Percentiles rank a stretch among this genome's conserved stretches.
These are phyloP conservation scores for Lanmaoa rubissima DNA, from an alignment of 768 basidiomycete species.

Conservation along the genomic window DNA sequence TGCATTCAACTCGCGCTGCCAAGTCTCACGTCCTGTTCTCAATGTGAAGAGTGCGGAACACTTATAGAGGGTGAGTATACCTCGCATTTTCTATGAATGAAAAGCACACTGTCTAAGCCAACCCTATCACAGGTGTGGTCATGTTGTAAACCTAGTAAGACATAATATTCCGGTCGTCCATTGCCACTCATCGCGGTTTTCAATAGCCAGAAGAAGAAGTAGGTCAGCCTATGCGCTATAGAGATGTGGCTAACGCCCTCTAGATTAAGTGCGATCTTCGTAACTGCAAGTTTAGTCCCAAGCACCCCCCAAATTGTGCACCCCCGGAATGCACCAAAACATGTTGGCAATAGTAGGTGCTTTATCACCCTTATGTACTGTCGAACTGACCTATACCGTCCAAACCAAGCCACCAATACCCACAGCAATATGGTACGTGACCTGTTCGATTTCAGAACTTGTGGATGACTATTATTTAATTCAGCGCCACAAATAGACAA, in stretches of 20 bases:
- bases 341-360: slow-evolving; percentile 71
- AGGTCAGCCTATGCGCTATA: background rate
- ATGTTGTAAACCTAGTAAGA: slow-evolving; percentile 49
- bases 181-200: slow-evolving; percentile 6
- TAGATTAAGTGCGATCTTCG: slow-evolving; percentile 63
- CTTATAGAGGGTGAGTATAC: slow-evolving; percentile 47
- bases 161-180: background rate
- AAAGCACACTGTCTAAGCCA: slow-evolving; percentile 2
- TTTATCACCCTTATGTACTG: background rate
- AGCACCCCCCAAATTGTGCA: slow-evolving; percentile 48
- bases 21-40: slow-evolving; percentile 18
- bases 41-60: slow-evolving; percentile 50
- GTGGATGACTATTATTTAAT: slow-evolving; percentile 10
- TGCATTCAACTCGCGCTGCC: background rate
- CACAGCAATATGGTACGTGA: slow-evolving; percentile 60
- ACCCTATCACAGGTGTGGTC: slow-evolving; percentile 46
- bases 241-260: slow-evolving; percentile 12
- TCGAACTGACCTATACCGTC: slow-evolving; percentile 10
- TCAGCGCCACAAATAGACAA: slow-evolving; percentile 60
- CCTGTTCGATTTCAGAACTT: slow-evolving; percentile 5
- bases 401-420: slow-evolving; percentile 50
- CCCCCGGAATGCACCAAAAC: slow-evolving; percentile 51
- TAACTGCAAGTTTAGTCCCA: slow-evolving; percentile 63
- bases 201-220: slow-evolving; percentile 61
- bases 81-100: background rate